Base-by-base conservation (phyloP, 768 basidiomycete species). In the Collybiopsis confluens region DNA sequence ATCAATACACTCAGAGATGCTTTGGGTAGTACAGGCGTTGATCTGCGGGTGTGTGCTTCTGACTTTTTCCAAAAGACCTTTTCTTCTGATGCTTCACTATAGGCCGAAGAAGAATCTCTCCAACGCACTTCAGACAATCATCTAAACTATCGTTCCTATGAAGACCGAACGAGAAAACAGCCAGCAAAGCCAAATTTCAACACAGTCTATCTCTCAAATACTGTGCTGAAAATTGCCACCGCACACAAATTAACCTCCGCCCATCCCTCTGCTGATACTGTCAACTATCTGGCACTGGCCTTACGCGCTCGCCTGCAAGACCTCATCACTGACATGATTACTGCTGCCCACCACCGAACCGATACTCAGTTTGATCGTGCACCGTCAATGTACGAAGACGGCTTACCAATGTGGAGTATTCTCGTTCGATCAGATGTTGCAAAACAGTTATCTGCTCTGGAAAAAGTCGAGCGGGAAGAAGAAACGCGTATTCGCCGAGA, bases 31-130 rank as follows among this genome's bases (percentile, higher is more conserved):
- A 90, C 90, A 6, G 90, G 91, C 10, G 90, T 93, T 6, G 91
- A 93, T 70, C 70, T 93, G n/a, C 71, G 87, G 64, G 90, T 88
- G 58, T 57, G 77, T 67, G 26, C 52, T 28, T 26, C 36, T 42
- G 1, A 13, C 15, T 50, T 18, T 16, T 48, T 50, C 21, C 50
- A n/a, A 59, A 36, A 45, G 27, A 36, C 27, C 18, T 27, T 40
- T 33, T 20, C 11, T 11, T 15, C 16, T 48, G 15, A 20, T 36
- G 30, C 21, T 33, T n/a, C n/a, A 26, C 5, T 36, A 2, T 61
- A 93, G 90, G 92, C 92, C 0, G 92, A 93, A 67, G 91, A 93
- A 71, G 92, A 92, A 65, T 77, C 80, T 3, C 70, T 92, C 4
- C 88, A 91, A 59, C 77, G 86, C 37, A 72, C 77, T 2, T 77